A percentile compares a stretch with the other conserved stretches of the same genome.
These are phyloP conservation scores for Luffa acutangula DNA, from an alignment of 306 rosid genomes.

Conservation along the genomic window DNA sequence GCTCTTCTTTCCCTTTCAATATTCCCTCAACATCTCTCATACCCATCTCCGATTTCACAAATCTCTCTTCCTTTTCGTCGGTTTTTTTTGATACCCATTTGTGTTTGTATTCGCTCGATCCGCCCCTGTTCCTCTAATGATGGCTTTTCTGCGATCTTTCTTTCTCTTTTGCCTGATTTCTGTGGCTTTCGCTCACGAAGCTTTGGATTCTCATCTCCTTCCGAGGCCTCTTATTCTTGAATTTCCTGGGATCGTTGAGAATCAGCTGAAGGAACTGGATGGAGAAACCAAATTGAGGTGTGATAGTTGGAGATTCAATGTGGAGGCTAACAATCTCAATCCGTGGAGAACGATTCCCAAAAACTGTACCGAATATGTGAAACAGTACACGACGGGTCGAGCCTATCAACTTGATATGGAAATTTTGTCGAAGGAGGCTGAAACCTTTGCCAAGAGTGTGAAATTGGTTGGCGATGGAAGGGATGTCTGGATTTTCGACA, in stretches of 20 bases:
- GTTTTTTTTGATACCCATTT: not conserved
- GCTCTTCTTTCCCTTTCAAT: not conserved
- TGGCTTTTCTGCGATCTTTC: conserved; percentile 21
- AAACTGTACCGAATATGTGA: conserved; percentile 57
- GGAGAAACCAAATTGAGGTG: conserved; percentile 40
- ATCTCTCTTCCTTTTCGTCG: not conserved
- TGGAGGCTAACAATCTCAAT: conserved; percentile 57
- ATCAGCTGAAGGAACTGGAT: conserved; percentile 11
- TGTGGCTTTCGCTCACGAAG: conserved; percentile 29
- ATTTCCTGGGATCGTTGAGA: conserved; percentile 19
- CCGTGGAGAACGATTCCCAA: conserved; percentile 61
- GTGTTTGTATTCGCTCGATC: not conserved
- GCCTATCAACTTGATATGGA: conserved; percentile 44
- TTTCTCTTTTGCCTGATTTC: conserved; percentile 25
- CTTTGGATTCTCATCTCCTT: conserved; percentile 24
- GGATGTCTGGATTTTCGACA: conserved; percentile 78
- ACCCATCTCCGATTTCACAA: not conserved
- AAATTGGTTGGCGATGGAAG: conserved; percentile 47
- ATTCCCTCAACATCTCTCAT: not conserved
- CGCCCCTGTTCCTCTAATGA: not conserved
- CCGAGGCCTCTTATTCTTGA: conserved; percentile 55
- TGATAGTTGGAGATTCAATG: conserved; percentile 75
- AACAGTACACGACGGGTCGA: conserved; percentile 43
- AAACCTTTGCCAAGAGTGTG: conserved; percentile 37
- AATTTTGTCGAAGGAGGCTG: conserved; percentile 53